Evolutionary conservation across 2,329 filamentous ascomycete genomes (phyloP), one percentile per base, ranked within the genome.

Genomic region (Diaporthe longicolla): DNA sequence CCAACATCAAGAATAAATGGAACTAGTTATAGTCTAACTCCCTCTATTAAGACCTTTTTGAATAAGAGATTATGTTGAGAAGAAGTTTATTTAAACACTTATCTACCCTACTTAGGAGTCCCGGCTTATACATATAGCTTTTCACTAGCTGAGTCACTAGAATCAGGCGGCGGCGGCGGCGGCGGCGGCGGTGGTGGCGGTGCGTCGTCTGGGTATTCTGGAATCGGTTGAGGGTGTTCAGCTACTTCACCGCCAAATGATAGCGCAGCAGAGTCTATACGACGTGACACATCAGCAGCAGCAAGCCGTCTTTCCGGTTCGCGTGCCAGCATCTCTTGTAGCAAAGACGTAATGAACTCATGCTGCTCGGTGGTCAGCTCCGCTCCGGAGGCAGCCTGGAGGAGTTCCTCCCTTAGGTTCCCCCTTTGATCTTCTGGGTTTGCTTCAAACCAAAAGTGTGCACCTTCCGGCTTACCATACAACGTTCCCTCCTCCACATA

Each of bases 251-350:
- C 65, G 10, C 35, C 21, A 40, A 69, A 69, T 8, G 43, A 55
- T 9, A 17, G 15, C 35, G 65, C 65, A 43, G 50, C 65, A 69
- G 48, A 43, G 13, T 55, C 65, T 32, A 69, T 55, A 17, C 65
- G 50, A 43, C 32, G 35, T 55, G 15, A 55, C 50, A 10, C 50
- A 26, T 55, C 48, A 24, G 17, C 40, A 57, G 66, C 66, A 45
- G 66, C 17, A 9, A 57, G 66, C 35, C 66, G 50, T 11, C 7
- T 1, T 10, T 70, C 66, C 5, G 66, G 52, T 32, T 57, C 66
- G 15, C 66, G 35, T 10, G 13, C 66, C 50, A 70, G 40, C 50
- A 70, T 70, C 24, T 70, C 66, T 57, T 70, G 66, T 45, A 70
- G 35, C 21, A 70, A 32, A 21, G 66, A 32, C 19, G n/a, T 21